These are phyloP conservation scores for Solanum lycopersicoides DNA, from an alignment of 257 asterid species.

Conservation along the genomic window DNA sequence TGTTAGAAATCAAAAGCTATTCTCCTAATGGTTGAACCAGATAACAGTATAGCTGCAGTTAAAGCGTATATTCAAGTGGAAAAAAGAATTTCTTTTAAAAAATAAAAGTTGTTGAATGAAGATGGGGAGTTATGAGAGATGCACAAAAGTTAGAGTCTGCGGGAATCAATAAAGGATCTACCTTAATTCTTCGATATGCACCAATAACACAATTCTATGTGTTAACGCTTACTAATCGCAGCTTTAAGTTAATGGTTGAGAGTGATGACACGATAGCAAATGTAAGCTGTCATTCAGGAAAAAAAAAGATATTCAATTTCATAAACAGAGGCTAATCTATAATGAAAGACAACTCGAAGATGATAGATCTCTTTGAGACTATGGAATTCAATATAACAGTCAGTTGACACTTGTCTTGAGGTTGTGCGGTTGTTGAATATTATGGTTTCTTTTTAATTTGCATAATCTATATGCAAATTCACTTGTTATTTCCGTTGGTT, in stretches of 20 bases:
- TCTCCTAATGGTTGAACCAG: background rate
- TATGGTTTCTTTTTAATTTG: background rate
- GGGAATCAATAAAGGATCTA: background rate
- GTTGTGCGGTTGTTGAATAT: background rate
- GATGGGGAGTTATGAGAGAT: background rate
- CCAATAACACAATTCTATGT: background rate
- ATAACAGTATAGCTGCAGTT: background rate
- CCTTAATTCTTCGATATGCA: background rate
- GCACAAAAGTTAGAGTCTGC: background rate
- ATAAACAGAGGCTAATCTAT: background rate
- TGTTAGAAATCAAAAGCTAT: background rate
- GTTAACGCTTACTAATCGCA: background rate
- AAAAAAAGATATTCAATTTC: background rate
- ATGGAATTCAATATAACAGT: background rate
- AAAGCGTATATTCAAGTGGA: background rate
- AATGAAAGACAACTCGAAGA: background rate
- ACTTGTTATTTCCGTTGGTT: too few species aligned
- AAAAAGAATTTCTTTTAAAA: background rate
- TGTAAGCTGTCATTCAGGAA: background rate
- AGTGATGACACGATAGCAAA: background rate
- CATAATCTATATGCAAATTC: background rate
- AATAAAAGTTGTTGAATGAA: background rate
- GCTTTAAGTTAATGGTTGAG: background rate
- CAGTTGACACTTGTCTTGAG: background rate
- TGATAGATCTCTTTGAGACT: background rate